phyloP scores from a whole-genome alignment of 176 grass and related monocot genomes.

The Pontederia crassipes region DNA sequence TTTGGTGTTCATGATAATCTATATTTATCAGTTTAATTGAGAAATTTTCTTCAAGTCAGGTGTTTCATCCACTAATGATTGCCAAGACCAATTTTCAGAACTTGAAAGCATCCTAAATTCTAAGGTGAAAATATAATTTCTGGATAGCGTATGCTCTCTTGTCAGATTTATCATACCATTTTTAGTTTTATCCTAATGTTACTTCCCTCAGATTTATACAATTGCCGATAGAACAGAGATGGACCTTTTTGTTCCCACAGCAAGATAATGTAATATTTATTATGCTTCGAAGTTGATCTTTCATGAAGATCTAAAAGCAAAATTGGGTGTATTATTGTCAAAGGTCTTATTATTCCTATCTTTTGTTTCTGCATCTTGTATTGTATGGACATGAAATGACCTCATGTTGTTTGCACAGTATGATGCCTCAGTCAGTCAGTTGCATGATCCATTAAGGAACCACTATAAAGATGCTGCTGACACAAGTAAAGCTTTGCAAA shows the following conservation, averaged over 20 bases:
- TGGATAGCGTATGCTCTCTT: background rate
- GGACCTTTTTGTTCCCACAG: slow-evolving; percentile 46
- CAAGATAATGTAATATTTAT: slow-evolving; percentile 59
- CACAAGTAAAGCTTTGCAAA: slow-evolving; percentile 54
- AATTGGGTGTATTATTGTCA: slow-evolving; percentile 29
- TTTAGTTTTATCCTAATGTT: background rate
- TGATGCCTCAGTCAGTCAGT: slow-evolving; percentile 37
- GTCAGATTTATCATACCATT: background rate
- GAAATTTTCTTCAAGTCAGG: slow-evolving; percentile 27
- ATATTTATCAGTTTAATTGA: slow-evolving; percentile 20
- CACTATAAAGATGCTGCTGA: slow-evolving; percentile 51
- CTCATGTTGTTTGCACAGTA: slow-evolving; percentile 35
- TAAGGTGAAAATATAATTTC: slow-evolving; percentile 36
- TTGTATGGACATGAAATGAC: background rate
- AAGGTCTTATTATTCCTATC: slow-evolving; percentile 22
- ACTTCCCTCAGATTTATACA: slow-evolving; percentile 55
- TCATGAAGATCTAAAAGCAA: slow-evolving; percentile 48
- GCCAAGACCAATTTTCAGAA: slow-evolving; percentile 63
- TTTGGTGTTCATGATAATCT: background rate
- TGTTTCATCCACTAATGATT: slow-evolving; percentile 54
- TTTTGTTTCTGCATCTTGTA: background rate
- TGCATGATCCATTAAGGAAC: slow-evolving; percentile 28
- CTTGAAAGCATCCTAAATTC: slow-evolving; percentile 71
- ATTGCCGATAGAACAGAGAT: slow-evolving; percentile 62
- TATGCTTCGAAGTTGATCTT: slow-evolving; percentile 41